Conservation (phyloP, 2,329 filamentous ascomycete genomes). For the Ascomycota sp. region DNA sequence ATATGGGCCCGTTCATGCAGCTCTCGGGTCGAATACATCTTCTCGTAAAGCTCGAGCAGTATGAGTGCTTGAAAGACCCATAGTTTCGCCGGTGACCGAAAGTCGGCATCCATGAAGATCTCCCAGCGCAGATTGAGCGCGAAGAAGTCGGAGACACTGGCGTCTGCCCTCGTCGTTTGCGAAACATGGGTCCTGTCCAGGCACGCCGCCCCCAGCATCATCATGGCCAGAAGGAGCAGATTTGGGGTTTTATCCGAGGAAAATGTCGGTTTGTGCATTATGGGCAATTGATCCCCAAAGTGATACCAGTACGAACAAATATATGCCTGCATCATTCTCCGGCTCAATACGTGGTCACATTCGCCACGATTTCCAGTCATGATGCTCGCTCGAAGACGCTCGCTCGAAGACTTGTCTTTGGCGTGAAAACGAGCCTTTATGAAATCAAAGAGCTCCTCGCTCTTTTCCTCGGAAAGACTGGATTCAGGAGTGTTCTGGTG, state of each 20-base stretch:
- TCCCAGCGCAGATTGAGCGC: conserved; percentile 92
- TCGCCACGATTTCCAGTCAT: conserved; percentile 57
- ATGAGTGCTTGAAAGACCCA: conserved; percentile 91
- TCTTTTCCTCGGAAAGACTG: conserved; percentile 70
- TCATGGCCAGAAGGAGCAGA: conserved; percentile 67
- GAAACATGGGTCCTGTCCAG: conserved; percentile 65
- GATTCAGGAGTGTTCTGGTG: conserved; percentile 65
- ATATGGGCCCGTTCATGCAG: conserved; percentile 91
- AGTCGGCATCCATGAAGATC: conserved; percentile 80
- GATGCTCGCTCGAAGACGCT: conserved; percentile 56
- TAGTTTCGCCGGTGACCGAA: conserved; percentile 76
- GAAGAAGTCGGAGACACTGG: conserved; percentile 71
- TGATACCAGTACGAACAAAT: conserved; percentile 87
- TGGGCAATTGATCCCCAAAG: conserved; percentile 85
- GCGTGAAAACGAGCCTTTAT: conserved; percentile 70
- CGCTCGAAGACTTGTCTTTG: conserved; percentile 50
- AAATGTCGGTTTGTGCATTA: conserved; percentile 88
- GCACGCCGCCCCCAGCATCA: conserved; percentile 80
- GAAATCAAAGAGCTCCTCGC: conserved; percentile 61
- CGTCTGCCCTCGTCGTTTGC: conserved; percentile 53
- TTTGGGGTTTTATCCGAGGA: conserved; percentile 72
- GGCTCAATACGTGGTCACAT: conserved; percentile 49
- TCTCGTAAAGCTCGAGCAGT: conserved; percentile 83
- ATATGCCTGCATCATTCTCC: conserved; percentile 91
- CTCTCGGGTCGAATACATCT: conserved; percentile 86